Evolutionary conservation across 495 filamentous ascomycete genomes (phyloP), one percentile per base, ranked within the genome.

Genomic region (Penicillium ochrochloron): DNA sequence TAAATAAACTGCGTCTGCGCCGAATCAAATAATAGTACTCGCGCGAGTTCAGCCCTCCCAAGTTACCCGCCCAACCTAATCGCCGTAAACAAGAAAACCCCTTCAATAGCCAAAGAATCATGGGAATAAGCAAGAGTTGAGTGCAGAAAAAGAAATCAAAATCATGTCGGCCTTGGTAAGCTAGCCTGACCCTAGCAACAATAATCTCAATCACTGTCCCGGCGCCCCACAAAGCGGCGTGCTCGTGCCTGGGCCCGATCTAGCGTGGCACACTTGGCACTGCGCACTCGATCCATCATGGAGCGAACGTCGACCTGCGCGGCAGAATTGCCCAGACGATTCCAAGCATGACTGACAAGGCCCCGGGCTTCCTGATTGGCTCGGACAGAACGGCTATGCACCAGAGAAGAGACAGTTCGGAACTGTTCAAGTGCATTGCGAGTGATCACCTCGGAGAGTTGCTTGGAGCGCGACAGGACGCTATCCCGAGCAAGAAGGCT

Each of bases 181-280:
- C 19, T 39, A 37, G 23, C 27, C 52, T 57, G 56, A 53, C 50
- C 59, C 34, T 33, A 54, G 33, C 23, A 59, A 44, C 39, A 11
- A 29, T 61, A 3, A 21, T 19, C 46, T 27, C 61, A 59, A 65
- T 66, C 57, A 12, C 35, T 9, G 3, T 61, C 57, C 51, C 63
- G 66, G 35, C 69, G 64, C 54, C 63, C 71, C 61, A 77, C 53
- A 54, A 83, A 51, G 42, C 72, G 60, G 44, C 72, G 75, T 23
- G 78, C 80, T 46, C 71, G 71, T 59, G 70, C 71, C 50, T 83
- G 80, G 46, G 78, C 79, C 12, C 65, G 77, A 58, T 70, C 73
- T 57, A 83, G 64, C 23, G 76, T 63, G 39, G 71, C 66, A 44
- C 65, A 71, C 54, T 72, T 78, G 29, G 66, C 69, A 57, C 73